Conservation (phyloP, 2,329 filamentous ascomycete species). For the Nothopassalora personata region DNA sequence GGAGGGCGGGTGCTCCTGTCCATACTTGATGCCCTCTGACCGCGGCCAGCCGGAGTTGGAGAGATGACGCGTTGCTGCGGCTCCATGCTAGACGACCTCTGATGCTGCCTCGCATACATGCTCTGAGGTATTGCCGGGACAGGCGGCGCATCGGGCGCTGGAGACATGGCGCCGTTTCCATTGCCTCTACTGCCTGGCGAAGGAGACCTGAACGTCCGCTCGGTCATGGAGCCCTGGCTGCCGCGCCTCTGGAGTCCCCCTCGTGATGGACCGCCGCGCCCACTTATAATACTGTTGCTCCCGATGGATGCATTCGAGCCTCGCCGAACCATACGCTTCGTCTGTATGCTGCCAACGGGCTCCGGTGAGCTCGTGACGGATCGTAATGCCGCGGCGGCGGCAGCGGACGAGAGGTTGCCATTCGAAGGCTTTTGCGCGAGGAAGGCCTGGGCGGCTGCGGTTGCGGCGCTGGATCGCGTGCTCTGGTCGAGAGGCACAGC, state of each 20-base stretch:
- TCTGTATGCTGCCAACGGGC: constrained; percentile 75
- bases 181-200: constrained; percentile 52
- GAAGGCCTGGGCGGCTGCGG: constrained; percentile 72
- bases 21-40: constrained; percentile 29
- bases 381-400: constrained; percentile 78
- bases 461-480: constrained; percentile 70
- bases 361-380: constrained; percentile 73
- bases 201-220: constrained; percentile 77
- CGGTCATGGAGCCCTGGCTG: constrained; percentile 79
- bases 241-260: constrained; percentile 55
- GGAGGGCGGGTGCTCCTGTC: constrained; percentile 22
- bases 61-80: constrained; percentile 43
- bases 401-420: constrained; percentile 70
- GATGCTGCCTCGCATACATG: constrained; percentile 26
- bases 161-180: constrained; percentile 23
- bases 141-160: constrained; percentile 53
- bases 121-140: constrained; percentile 61
- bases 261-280: constrained; percentile 29
- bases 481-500: constrained; percentile 48
- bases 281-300: constrained; percentile 38
- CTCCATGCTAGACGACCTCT: constrained; percentile 49
- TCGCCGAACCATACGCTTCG: constrained; percentile 75
- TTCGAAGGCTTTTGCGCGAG: constrained; percentile 60
- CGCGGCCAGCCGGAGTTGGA: constrained; percentile 31
- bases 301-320: constrained; percentile 65